These are phyloP conservation scores for Fagus crenata DNA, from an alignment of 306 rosid species.

Conservation along the genomic window DNA sequence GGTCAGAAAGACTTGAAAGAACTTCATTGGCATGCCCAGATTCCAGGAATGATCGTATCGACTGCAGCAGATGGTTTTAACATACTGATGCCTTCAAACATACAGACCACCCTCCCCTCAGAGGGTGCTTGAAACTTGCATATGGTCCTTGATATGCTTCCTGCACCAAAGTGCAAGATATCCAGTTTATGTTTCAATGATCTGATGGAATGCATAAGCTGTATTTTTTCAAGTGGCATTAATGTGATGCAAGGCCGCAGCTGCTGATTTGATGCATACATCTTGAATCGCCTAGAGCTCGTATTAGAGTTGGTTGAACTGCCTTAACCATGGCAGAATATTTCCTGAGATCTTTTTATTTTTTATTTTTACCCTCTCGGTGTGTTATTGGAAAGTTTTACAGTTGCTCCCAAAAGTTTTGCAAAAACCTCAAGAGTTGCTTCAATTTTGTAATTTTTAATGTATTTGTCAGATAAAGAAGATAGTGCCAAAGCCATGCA, in stretches of 20 bases:
- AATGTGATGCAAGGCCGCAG: neutral
- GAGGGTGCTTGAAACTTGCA: conserved; percentile 42
- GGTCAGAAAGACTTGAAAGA: conserved; percentile 94
- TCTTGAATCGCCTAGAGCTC: neutral
- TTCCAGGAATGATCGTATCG: conserved; percentile 95
- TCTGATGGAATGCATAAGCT: neutral
- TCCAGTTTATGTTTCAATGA: no score
- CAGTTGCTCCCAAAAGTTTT: neutral
- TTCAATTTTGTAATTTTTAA: neutral
- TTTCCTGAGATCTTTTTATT: neutral
- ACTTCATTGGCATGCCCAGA: conserved; percentile 92
- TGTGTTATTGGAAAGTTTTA: neutral
- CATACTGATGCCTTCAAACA: conserved; percentile 91
- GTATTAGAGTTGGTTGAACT: no score
- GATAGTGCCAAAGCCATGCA: no score
- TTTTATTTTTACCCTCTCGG: neutral
- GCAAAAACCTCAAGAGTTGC: neutral
- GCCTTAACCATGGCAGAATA: no score
- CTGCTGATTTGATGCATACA: neutral
- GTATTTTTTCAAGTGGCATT: neutral
- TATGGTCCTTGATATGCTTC: neutral
- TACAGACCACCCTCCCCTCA: conserved; percentile 71
- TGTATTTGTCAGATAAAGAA: neutral
- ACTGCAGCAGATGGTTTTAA: conserved; percentile 93
- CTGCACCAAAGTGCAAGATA: no score